Evolutionary conservation across 2,329 filamentous ascomycete genomes (phyloP).

Genomic region (Aspergillus persii): DNA sequence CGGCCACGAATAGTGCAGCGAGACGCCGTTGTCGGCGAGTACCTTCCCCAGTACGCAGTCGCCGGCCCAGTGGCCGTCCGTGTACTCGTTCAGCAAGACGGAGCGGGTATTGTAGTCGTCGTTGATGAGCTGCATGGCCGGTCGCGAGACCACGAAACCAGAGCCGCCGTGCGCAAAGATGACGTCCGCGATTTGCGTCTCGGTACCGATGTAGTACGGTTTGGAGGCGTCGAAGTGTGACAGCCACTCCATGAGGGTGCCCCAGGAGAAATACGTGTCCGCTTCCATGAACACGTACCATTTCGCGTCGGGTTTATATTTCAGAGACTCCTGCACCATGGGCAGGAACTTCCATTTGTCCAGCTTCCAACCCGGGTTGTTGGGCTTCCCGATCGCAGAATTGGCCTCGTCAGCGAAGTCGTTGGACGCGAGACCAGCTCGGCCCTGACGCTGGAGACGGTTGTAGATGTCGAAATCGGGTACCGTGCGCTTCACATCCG

Average conservation of each 20-base stretch:
- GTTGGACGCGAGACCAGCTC: constrained; percentile 40
- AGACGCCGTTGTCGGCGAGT: constrained; percentile 46
- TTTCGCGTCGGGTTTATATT: constrained; percentile 46
- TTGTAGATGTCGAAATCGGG: constrained; percentile 55
- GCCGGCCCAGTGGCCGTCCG: constrained; percentile 49
- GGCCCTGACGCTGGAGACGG: constrained; percentile 44
- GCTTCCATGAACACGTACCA: constrained; percentile 62
- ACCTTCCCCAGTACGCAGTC: constrained; percentile 52
- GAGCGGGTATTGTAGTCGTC: constrained; percentile 44
- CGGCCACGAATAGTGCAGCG: constrained; percentile 49
- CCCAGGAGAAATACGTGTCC: constrained; percentile 57
- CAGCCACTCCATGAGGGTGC: constrained; percentile 55
- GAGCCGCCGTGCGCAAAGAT: constrained; percentile 55
- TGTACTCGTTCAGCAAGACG: constrained; percentile 46
- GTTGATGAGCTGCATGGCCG: constrained; percentile 47
- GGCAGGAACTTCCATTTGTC: constrained; percentile 61
- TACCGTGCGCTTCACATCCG: constrained; percentile 37
- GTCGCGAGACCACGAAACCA: constrained; percentile 52
- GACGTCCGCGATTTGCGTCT: constrained; percentile 51
- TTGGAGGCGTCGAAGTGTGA: constrained; percentile 48
- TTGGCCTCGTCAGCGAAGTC: constrained; percentile 40
- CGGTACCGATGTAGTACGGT: constrained; percentile 54
- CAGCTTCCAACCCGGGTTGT: constrained; percentile 51
- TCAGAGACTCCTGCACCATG: constrained; percentile 51
- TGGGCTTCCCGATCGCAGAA: constrained; percentile 41